These are phyloP conservation scores for Fonsecaea nubica DNA, from an alignment of 2,329 filamentous ascomycete genomes.

Conservation along the genomic window DNA sequence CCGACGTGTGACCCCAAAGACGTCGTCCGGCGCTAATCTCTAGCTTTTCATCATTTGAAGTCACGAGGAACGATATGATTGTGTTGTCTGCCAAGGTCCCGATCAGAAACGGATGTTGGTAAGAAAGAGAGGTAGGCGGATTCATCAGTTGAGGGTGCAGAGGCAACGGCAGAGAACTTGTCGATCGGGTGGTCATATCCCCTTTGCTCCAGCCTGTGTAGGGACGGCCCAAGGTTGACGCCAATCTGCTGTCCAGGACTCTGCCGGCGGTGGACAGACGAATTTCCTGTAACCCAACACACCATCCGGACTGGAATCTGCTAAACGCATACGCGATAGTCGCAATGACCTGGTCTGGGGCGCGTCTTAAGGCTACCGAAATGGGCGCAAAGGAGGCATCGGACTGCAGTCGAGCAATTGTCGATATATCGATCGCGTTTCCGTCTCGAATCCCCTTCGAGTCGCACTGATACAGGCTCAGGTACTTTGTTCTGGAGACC, in stretches of 20 bases:
- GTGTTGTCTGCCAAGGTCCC: conserved; percentile 88
- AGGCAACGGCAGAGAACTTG: conserved; percentile 43
- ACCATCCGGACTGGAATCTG: conserved; percentile 79
- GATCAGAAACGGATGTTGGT: conserved; percentile 84
- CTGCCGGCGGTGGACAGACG: conserved; percentile 48
- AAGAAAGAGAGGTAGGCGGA: conserved; percentile 70
- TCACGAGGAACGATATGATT: conserved; percentile 79
- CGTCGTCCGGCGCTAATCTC: conserved; percentile 75
- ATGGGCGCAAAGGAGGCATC: conserved; percentile 79
- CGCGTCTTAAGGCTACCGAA: conserved; percentile 77
- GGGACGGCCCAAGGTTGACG: conserved; percentile 35
- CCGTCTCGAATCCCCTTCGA: conserved; percentile 58
- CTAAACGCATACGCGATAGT: conserved; percentile 87
- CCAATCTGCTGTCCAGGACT: conserved; percentile 31
- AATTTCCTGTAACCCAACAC: conserved; percentile 88
- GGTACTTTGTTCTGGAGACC: conserved; percentile 73
- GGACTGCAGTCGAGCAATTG: conserved; percentile 57
- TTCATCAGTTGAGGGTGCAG: conserved; percentile 45
- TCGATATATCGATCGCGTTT: not conserved
- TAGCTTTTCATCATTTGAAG: conserved; percentile 69
- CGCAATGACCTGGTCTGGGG: conserved; percentile 69
- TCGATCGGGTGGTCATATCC: conserved; percentile 38
- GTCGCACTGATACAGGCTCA: conserved; percentile 76
- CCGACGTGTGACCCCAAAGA: conserved; percentile 91
- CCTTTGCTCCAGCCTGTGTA: conserved; percentile 20